Evolutionary conservation across 1,139 yeast genomes (phyloP).

Genomic region (Magnusiomyces ingens): DNA sequence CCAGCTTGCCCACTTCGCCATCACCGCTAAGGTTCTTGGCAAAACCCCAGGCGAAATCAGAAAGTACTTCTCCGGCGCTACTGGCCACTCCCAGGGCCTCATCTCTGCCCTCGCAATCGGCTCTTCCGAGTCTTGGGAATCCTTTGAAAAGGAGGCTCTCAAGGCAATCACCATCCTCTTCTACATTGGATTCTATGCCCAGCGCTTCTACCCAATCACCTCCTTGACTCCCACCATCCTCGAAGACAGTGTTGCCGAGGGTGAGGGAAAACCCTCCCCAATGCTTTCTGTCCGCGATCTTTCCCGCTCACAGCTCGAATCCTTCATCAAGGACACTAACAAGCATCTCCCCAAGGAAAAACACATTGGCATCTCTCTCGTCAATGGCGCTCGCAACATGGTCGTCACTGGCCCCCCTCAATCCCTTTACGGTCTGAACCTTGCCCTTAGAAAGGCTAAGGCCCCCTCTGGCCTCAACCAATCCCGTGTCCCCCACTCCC

Average conservation of each 20-base stretch:
- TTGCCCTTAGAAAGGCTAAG: slow-evolving; percentile 86
- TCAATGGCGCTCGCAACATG: slow-evolving; percentile 92
- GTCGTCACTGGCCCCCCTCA: slow-evolving; percentile 98
- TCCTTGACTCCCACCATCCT: slow-evolving; percentile 90
- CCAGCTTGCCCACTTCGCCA: slow-evolving; percentile 88
- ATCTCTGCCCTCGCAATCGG: slow-evolving; percentile 91
- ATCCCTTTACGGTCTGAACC: slow-evolving; percentile 92
- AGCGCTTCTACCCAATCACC: slow-evolving; percentile 85
- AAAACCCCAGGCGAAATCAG: slow-evolving; percentile 86
- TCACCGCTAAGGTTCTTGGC: slow-evolving; percentile 80
- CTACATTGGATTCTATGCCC: slow-evolving; percentile 89
- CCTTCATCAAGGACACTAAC: slow-evolving; percentile 77
- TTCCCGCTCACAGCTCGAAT: slow-evolving; percentile 69
- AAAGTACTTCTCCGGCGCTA: slow-evolving; percentile 66
- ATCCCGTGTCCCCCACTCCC: slow-evolving; percentile 85
- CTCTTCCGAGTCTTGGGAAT: slow-evolving; percentile 78
- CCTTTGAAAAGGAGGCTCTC: slow-evolving; percentile 62
- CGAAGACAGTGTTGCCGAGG: slow-evolving; percentile 86
- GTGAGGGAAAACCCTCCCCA: slow-evolving; percentile 96
- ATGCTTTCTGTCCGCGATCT: slow-evolving; percentile 93
- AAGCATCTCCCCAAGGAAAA: slow-evolving; percentile 87
- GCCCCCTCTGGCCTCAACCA: slow-evolving; percentile 94
- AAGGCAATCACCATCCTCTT: slow-evolving; percentile 81
- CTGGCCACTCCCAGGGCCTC: slow-evolving; percentile 98
- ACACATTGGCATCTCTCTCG: slow-evolving; percentile 82